phyloP scores from a whole-genome alignment of 371 early-diverging fungal genomes.

The Chytridium lagenaria region DNA sequence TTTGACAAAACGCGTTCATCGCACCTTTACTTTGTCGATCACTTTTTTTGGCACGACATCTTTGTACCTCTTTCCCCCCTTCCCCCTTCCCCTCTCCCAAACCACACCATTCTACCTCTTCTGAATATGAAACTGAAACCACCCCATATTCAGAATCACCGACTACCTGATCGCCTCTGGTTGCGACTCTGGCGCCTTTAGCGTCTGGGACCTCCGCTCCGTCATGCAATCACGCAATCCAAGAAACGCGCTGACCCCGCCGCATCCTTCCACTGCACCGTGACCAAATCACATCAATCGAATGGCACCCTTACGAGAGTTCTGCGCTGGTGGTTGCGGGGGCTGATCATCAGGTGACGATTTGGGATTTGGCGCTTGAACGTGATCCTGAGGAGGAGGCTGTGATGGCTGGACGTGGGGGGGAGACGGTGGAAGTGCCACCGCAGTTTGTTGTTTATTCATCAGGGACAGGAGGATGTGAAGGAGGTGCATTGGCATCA shows the following conservation, averaged over 20 bases:
- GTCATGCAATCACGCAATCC: slow-evolving; percentile 52
- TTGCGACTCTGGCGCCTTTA: slow-evolving; percentile 90
- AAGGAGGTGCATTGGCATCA: slow-evolving; percentile 97
- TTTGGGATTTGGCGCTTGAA: slow-evolving; percentile 97
- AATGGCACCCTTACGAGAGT: slow-evolving; percentile 95
- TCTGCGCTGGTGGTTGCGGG: slow-evolving; percentile 91
- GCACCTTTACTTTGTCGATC: slow-evolving; percentile 30
- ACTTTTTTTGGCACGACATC: slow-evolving; percentile 43
- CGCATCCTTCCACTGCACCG: slow-evolving; percentile 96
- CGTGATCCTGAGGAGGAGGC: slow-evolving; percentile 79
- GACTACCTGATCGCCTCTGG: slow-evolving; percentile 91
- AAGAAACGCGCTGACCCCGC: slow-evolving; percentile 75
- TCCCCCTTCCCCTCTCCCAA: too few relatives aligned
- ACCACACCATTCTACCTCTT: background rate
- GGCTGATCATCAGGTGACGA: slow-evolving; percentile 94
- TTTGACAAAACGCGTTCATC: slow-evolving; percentile 22
- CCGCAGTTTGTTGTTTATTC: slow-evolving; percentile 96
- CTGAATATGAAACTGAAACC: too few relatives aligned
- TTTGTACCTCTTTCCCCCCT: too few relatives aligned
- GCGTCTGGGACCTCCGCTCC: slow-evolving; percentile 94
- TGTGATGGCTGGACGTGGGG: slow-evolving; percentile 54
- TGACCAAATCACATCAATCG: slow-evolving; percentile 91
- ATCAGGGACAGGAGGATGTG: slow-evolving; percentile 90
- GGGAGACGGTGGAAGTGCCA: slow-evolving; percentile 76
- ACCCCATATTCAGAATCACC: slow-evolving; percentile 49